Base-by-base conservation (phyloP, 1,139 yeast genomes). In the Saccharomyces hybrid region DNA sequence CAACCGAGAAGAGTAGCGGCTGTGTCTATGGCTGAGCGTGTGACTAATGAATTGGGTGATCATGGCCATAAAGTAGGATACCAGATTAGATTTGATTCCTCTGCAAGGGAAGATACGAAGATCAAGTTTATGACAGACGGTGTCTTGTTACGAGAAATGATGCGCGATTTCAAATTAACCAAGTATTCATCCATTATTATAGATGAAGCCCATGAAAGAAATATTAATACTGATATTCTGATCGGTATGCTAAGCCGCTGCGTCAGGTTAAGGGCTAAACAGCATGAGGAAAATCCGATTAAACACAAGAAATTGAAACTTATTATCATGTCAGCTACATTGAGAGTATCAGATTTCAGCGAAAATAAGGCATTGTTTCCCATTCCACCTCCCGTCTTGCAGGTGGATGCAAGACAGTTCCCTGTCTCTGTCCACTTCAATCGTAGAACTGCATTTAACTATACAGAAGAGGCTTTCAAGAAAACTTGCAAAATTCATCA, bases 1-100 rank as follows among this genome's bases (percentile, higher is more conserved):
- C 99, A 93, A 71, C 99, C 99, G 0, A 82, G 99, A 75, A 81
- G 99, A 73, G 99, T 93, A 55, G 99, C 99, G 5, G 97, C 99
- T 0, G 96, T 95, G 4, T 88, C 98, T 4, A 93, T 95, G 98
- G 93, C 99, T 1, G 79, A 82, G 55, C 85, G 99, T 73, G 97
- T 93, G 4, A 77, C 84, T 0, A 76, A 78, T 48, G 99, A 93
- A 69, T 73, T 93, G 57, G 98, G 98, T 0, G 79, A 84, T 59
- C 89, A 86, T 61, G 85, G 88, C 3, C 71, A 78, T 30, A 76
- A 80, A 56, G 99, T 95, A 13, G 97, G 95, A 8, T 83, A 93
- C 68, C 98, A 93, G 70, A 87, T 95, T 56, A 76, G 99, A 61
- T 95, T 95, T 65, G 99, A 93, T 64, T 79, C 93, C 3, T 81